Evolutionary conservation across 78 protist genomes (phyloP).

Genomic region (Dictyostelium brefeldianum): DNA sequence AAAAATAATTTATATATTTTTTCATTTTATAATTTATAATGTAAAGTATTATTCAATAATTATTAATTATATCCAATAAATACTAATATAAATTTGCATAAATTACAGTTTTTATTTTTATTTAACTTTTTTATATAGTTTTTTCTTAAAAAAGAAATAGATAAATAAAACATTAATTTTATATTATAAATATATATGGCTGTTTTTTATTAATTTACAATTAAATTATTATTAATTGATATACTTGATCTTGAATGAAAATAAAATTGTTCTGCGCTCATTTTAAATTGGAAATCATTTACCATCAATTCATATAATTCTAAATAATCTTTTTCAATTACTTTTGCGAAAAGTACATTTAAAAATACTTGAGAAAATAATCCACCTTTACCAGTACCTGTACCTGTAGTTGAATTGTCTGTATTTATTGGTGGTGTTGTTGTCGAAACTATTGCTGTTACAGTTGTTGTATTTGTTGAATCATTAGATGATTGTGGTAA

Average conservation of each 20-base stretch:
- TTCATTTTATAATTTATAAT: too few relatives aligned
- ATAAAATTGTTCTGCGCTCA: neutral
- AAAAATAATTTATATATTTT: too few relatives aligned
- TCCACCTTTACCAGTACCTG: neutral
- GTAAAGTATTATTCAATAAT: too few relatives aligned
- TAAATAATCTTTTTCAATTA: conserved; percentile 8
- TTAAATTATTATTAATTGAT: neutral
- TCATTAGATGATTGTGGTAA: neutral
- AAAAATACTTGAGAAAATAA: neutral
- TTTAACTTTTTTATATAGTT: too few relatives aligned
- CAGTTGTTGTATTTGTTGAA: neutral
- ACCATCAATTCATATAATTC: neutral
- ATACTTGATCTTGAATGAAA: conserved; percentile 4
- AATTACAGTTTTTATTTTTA: too few relatives aligned
- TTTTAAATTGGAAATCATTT: neutral
- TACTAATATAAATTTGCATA: too few relatives aligned
- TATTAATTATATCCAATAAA: too few relatives aligned
- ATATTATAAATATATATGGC: too few relatives aligned
- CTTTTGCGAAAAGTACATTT: conserved; percentile 4
- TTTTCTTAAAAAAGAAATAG: too few relatives aligned
- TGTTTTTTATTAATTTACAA: neutral
- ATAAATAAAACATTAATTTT: too few relatives aligned
- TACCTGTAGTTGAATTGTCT: neutral
- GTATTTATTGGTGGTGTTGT: neutral
- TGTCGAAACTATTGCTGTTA: neutral